Evolutionary conservation across 768 basidiomycete genomes (phyloP).

Genomic region (Xerocomellus dryophilus): DNA sequence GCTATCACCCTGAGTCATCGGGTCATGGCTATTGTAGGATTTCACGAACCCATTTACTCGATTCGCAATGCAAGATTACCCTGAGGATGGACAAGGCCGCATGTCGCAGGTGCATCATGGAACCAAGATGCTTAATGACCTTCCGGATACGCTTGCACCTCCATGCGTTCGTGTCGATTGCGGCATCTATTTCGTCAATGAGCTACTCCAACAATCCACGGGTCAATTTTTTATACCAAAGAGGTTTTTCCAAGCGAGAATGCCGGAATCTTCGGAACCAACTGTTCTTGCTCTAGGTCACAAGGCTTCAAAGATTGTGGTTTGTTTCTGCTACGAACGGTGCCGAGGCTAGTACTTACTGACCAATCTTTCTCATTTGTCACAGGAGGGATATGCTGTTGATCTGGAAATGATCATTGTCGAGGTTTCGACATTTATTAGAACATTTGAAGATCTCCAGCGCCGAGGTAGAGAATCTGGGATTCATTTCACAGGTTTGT

Average conservation of each 20-base stretch:
- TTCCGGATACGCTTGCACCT: constrained; percentile 23
- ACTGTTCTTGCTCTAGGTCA: constrained; percentile 4
- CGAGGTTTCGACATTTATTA: constrained; percentile 3
- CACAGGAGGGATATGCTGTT: constrained; percentile 11
- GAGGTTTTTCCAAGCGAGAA: constrained; percentile 11
- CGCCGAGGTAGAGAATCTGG: neutral
- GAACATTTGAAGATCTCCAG: constrained; percentile 13
- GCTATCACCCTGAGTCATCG: neutral
- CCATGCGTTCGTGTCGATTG: constrained; percentile 22
- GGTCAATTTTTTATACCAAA: constrained; percentile 15
- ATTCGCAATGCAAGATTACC: constrained; percentile 27
- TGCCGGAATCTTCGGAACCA: neutral
- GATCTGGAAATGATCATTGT: constrained; percentile 3
- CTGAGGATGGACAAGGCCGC: constrained; percentile 18
- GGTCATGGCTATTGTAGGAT: neutral
- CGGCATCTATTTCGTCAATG: constrained; percentile 25
- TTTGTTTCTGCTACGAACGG: neutral
- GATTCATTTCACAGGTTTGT: constrained; percentile 5
- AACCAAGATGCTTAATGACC: constrained; percentile 29
- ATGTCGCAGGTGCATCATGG: constrained; percentile 29
- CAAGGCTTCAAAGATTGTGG: neutral
- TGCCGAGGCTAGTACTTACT: neutral
- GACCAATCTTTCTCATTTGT: neutral
- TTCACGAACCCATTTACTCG: constrained; percentile 25
- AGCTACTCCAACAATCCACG: constrained; percentile 14